Evolutionary conservation across 2,329 filamentous ascomycete genomes (phyloP), one percentile per base, ranked within the genome.

Genomic region (Phialophora expanda): DNA sequence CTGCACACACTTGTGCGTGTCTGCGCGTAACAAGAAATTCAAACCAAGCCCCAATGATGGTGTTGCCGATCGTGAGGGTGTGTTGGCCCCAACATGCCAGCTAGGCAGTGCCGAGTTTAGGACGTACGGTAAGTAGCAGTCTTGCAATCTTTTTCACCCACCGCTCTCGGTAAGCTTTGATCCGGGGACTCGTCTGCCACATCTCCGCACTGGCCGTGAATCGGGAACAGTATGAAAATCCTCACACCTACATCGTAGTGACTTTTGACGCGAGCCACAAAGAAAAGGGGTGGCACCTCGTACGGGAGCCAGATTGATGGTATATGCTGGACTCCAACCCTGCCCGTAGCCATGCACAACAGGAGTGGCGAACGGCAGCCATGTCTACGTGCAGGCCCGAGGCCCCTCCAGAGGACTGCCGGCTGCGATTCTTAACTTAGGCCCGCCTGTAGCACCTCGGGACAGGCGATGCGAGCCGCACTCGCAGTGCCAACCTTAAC

Each of bases 401-500:
- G 32, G 32, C 32, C 12, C 12, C 32, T 34, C 32, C 32, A 11
- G 11, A 34, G 32, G 32, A 4, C 32, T 12, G 9, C 32, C 32
- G 32, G 32, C 32, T 34, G 32, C 32, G 11, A 34, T 9, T 41
- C 38, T 41, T 14, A 41, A 41, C 38, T n/a, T n/a, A 44, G 38
- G 38, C 5, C 48, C 48, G 48, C 20, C 12, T 51, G 56, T 59
- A 26, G 51, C 44, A 46, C 56, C 56, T 44, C 56, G 56, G 56
- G 20, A 59, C 41, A 59, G 41, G 34, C 56, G 56, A 59, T 50
- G 56, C 56, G 56, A 50, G 56, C 56, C 56, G 56, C 44, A 48
- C 41, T 59, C 46, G 56, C 56, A 48, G 56, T 44, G 44, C 56
- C 30, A 46, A 48, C 24, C 44, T 59, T 22, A 51, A 51, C 20